A percentile compares a stretch with the other conserved stretches of the same genome.
Conservation (phyloP, 495 filamentous ascomycete species). For the Aspergillus cavernicola region DNA sequence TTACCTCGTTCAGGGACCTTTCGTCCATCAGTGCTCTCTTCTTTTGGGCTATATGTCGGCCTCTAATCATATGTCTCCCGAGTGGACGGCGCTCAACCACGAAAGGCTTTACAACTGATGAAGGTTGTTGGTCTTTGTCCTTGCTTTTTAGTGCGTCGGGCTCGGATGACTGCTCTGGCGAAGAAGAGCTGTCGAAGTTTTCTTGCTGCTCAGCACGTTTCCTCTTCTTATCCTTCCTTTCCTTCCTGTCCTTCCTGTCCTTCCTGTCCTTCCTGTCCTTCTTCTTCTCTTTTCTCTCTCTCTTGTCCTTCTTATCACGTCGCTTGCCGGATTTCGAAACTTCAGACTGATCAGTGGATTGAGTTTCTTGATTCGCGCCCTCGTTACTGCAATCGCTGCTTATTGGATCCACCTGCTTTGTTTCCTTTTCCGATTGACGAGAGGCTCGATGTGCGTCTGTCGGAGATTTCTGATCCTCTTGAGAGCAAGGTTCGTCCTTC, state of each 20-base stretch:
- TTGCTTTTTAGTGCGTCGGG: not conserved
- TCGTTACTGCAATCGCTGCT: not conserved
- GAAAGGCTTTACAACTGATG: slow-evolving; percentile 18
- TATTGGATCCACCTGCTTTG: not conserved
- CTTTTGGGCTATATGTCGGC: slow-evolving; percentile 75
- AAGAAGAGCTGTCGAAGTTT: slow-evolving; percentile 10
- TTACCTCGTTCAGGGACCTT: slow-evolving; percentile 73
- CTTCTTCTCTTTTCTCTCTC: slow-evolving; percentile 33
- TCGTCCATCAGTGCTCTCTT: slow-evolving; percentile 66
- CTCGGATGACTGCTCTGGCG: slow-evolving; percentile 2
- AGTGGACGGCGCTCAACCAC: slow-evolving; percentile 43
- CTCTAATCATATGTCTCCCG: slow-evolving; percentile 60
- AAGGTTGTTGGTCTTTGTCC: slow-evolving; percentile 15
- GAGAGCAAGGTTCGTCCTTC: slow-evolving; percentile 29
- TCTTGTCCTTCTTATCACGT: slow-evolving; percentile 17
- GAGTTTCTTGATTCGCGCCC: not conserved
- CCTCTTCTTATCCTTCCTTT: slow-evolving; percentile 35
- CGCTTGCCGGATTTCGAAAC: not conserved
- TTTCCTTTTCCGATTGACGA: not conserved
- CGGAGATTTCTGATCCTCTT: slow-evolving; percentile 13
- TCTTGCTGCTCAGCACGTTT: slow-evolving; percentile 50
- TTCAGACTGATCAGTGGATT: not conserved
- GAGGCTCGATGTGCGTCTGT: slow-evolving; percentile 11
- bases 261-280: slow-evolving; percentile 42
- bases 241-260: slow-evolving; percentile 21